Evolutionary conservation across 2,329 filamentous ascomycete genomes (phyloP).

Genomic region (Monilinia vaccinii-corymbosi): DNA sequence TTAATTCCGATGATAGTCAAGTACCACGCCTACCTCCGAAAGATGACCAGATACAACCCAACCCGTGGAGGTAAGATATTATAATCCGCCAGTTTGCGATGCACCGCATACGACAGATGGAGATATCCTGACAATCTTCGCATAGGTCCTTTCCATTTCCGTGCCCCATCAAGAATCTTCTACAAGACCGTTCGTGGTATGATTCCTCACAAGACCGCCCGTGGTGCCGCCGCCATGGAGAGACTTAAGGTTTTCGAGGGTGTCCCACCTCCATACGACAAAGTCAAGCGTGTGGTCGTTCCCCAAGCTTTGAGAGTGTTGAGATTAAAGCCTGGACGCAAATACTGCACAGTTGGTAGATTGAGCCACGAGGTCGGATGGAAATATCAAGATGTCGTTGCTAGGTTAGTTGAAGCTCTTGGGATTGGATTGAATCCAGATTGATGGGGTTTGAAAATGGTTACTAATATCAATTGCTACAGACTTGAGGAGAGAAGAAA

Average conservation of each 20-base stretch:
- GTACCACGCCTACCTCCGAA: constrained; percentile 99
- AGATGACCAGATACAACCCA: constrained; percentile 99
- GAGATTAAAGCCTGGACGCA: constrained; percentile 95
- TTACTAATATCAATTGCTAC: constrained; percentile 21
- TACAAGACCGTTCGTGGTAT: constrained; percentile 99
- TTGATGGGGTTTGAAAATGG: background rate
- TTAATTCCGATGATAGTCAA: constrained; percentile 64
- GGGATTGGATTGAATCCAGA: background rate
- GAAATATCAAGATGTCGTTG: constrained; percentile 99
- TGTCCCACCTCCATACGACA: constrained; percentile 97
- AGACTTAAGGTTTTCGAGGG: constrained; percentile 99
- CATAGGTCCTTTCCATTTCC: constrained; percentile 98
- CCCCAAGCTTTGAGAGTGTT: constrained; percentile 96
- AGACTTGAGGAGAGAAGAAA: constrained; percentile 99
- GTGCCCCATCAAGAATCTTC: constrained; percentile 97
- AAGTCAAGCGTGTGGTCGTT: constrained; percentile 99
- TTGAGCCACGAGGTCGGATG: constrained; percentile 98
- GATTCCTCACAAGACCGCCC: constrained; percentile 99
- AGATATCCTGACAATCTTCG: constrained; percentile 29
- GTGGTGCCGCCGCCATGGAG: constrained; percentile 92
- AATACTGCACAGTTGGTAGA: constrained; percentile 99
- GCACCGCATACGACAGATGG: constrained; percentile 1
- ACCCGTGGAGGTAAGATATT: constrained; percentile 78
- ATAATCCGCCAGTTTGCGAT: constrained; percentile 7
- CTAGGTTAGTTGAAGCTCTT: constrained; percentile 58